These are phyloP conservation scores for Fusarium penzigii DNA, from an alignment of 2,329 filamentous ascomycete genomes.

Conservation along the genomic window DNA sequence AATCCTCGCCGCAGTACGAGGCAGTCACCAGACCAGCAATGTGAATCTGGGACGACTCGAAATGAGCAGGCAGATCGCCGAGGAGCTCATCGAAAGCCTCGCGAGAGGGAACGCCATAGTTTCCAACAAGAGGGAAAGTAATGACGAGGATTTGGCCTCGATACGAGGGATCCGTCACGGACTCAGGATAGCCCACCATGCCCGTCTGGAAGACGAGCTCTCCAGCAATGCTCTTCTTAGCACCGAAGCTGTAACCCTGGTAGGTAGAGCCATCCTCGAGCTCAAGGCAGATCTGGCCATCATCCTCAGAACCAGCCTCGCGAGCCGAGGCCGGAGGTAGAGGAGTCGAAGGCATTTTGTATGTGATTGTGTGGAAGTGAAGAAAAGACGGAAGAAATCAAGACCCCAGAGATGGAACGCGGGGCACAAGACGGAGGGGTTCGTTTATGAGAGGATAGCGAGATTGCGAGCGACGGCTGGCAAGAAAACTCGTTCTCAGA, in stretches of 20 bases:
- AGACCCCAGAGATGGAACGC: constrained; percentile 22
- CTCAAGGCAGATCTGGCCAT: constrained; percentile 80
- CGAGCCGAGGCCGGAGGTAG: constrained; percentile 62
- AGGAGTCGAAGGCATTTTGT: constrained; percentile 37
- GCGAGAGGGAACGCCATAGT: constrained; percentile 93
- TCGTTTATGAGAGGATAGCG: constrained; percentile 24
- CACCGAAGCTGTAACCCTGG: constrained; percentile 96
- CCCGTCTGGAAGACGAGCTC: constrained; percentile 99
- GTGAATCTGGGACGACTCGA: constrained; percentile 91
- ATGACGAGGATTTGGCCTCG: constrained; percentile 93
- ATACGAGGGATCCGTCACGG: constrained; percentile 83
- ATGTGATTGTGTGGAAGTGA: constrained; percentile 13
- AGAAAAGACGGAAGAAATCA: constrained; percentile 13
- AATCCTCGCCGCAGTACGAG: constrained; percentile 92
- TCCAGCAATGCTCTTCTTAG: constrained; percentile 89
- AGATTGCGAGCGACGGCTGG: constrained; percentile 36
- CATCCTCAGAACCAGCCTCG: constrained; percentile 52
- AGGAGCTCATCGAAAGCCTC: constrained; percentile 84
- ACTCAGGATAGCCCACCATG: constrained; percentile 99
- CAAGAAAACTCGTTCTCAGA: constrained; percentile 42
- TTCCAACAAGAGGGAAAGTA: constrained; percentile 93
- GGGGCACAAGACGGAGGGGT: constrained; percentile 31
- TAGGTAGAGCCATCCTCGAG: constrained; percentile 88
- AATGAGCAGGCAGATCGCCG: constrained; percentile 83
- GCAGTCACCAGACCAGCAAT: constrained; percentile 89